A percentile compares a stretch with the other conserved stretches of the same genome.
These are phyloP conservation scores for Daldinia sp. DNA, from an alignment of 2,329 filamentous ascomycete genomes.

Conservation along the genomic window DNA sequence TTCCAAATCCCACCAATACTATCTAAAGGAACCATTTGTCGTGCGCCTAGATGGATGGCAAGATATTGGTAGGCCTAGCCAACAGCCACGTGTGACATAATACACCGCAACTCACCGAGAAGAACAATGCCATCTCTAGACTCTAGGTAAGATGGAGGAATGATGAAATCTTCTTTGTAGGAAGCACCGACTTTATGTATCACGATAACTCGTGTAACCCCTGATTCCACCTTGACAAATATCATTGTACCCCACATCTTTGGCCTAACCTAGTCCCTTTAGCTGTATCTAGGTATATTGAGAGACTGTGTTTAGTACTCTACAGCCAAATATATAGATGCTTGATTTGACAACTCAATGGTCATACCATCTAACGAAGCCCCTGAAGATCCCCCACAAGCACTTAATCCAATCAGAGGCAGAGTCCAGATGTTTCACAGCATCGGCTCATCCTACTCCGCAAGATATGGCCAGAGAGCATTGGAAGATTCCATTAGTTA, in stretches of 20 bases:
- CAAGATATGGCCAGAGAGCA: background rate
- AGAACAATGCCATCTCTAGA: background rate
- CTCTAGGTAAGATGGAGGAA: background rate
- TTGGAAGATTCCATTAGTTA: background rate
- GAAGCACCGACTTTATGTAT: too few relatives aligned
- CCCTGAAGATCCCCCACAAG: background rate
- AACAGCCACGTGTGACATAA: background rate
- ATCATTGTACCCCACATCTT: background rate
- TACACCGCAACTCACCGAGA: background rate
- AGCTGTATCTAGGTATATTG: background rate
- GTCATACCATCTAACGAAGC: background rate
- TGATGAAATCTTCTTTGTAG: too few relatives aligned
- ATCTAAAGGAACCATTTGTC: too few relatives aligned
- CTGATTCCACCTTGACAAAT: too few relatives aligned
- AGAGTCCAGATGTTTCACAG: background rate
- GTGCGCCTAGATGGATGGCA: too few relatives aligned
- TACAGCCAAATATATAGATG: background rate
- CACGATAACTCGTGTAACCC: too few relatives aligned
- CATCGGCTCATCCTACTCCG: background rate
- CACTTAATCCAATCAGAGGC: background rate
- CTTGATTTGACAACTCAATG: background rate
- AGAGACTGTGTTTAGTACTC: background rate
- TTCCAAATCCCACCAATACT: too few relatives aligned
- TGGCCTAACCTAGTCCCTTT: background rate
- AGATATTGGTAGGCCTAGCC: background rate